Evolutionary conservation across 164 flowering plant species (phyloP).

Genomic region (Vitis amurensis): DNA sequence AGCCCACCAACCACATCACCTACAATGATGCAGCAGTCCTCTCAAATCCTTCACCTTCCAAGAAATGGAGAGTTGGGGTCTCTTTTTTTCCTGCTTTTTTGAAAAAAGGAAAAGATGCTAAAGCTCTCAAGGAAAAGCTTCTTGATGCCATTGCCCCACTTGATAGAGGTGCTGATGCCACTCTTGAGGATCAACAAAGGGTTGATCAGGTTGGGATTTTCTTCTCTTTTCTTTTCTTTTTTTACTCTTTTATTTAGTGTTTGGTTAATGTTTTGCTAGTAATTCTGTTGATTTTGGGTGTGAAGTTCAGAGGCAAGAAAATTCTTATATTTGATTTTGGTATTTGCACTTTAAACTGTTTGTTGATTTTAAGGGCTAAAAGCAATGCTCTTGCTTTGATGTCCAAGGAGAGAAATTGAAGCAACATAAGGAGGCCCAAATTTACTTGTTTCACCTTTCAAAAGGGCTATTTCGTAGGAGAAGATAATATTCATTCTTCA

Average conservation of each 20-base stretch:
- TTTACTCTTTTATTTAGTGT: not conserved
- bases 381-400: no score
- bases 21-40: not conserved
- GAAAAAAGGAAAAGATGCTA: conserved; percentile 51
- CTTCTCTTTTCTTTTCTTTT: not conserved
- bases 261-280: not conserved
- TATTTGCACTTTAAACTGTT: no score
- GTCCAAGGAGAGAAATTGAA: no score
- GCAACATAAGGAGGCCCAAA: no score
- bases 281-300: no score
- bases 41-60: not conserved
- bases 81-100: conserved; percentile 80
- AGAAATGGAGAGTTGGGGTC: conserved; percentile 63
- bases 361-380: no score
- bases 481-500: no score
- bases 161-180: conserved; percentile 86
- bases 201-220: conserved; percentile 53
- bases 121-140: conserved; percentile 67
- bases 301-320: no score
- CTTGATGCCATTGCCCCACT: conserved; percentile 68
- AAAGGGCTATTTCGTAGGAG: no score
- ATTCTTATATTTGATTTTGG: no score
- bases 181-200: conserved; percentile 62
- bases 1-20: conserved; percentile 2
- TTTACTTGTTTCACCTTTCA: no score